Evolutionary conservation across 2,329 filamentous ascomycete species (phyloP).

Genomic region (Cyanodermella asteris): DNA sequence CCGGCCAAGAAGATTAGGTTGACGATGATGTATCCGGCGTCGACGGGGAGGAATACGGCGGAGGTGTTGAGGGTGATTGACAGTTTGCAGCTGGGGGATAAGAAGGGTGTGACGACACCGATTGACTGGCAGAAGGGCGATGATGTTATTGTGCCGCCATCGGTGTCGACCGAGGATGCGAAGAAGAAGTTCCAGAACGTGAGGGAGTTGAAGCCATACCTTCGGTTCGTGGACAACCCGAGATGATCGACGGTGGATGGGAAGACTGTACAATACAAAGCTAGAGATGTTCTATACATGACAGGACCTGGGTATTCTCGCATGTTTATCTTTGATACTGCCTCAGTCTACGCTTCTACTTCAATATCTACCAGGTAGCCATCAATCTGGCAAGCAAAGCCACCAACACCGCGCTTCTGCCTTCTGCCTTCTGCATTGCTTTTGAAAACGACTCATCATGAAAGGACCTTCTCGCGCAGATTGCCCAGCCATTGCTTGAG

Average conservation of each 20-base stretch:
- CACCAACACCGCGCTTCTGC: too few species aligned
- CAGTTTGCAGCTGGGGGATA: conserved; percentile 64
- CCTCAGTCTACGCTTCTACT: too few species aligned
- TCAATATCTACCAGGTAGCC: too few species aligned
- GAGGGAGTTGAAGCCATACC: conserved; percentile 38
- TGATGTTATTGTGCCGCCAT: conserved; percentile 78
- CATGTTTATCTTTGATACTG: too few species aligned
- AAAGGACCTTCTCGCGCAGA: conserved; percentile 94
- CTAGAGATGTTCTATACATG: too few species aligned
- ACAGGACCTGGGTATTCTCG: too few species aligned
- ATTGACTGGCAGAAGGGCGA: conserved; percentile 80
- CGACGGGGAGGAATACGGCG: conserved; percentile 62
- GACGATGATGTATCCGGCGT: conserved; percentile 81
- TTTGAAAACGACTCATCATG: too few species aligned
- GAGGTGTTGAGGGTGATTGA: conserved; percentile 63
- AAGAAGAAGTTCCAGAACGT: conserved; percentile 67
- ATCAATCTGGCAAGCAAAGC: too few species aligned
- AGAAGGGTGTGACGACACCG: conserved; percentile 68
- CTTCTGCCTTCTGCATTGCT: not conserved
- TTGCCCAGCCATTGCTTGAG: conserved; percentile 83
- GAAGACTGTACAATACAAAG: not conserved
- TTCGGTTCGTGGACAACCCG: conserved; percentile 3
- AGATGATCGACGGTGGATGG: not conserved
- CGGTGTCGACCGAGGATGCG: conserved; percentile 64
- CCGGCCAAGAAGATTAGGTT: conserved; percentile 82